These are phyloP conservation scores for Scutellaria baicalensis DNA, from an alignment of 257 asterid species.

Conservation along the genomic window DNA sequence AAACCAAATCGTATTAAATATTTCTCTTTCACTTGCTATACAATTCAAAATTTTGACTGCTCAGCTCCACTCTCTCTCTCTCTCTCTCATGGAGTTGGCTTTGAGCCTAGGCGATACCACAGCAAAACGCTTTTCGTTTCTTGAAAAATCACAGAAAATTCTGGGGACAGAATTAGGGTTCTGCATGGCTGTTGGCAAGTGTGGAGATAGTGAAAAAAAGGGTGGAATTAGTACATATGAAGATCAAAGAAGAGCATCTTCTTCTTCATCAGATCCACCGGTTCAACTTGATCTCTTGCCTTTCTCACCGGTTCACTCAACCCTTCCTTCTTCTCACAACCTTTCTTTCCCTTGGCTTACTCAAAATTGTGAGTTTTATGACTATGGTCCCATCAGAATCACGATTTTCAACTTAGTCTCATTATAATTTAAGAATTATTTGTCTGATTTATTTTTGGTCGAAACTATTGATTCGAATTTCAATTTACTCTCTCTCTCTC, in stretches of 20 bases:
- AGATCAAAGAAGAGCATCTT: no score
- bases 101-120: slow-evolving; percentile 64
- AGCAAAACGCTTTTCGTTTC: slow-evolving; percentile 44
- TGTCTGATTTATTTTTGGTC: no score
- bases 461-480: no score
- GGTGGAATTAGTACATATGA: neutral
- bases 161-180: slow-evolving; percentile 50
- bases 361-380: no score
- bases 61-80: neutral
- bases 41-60: neutral
- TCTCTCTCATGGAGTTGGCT: slow-evolving; percentile 63
- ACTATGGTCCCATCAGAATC: no score
- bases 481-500: no score
- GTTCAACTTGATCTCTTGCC: slow-evolving; percentile 82
- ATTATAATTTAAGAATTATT: no score
- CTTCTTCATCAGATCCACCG: slow-evolving; percentile 42
- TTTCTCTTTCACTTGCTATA: neutral
- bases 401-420: no score
- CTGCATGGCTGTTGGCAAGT: slow-evolving; percentile 52
- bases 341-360: slow-evolving; percentile 63
- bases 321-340: slow-evolving; percentile 20
- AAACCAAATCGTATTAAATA: slow-evolving; percentile 9
- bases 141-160: slow-evolving; percentile 32
- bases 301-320: slow-evolving; percentile 42
- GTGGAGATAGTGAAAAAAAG: neutral